Evolutionary conservation across 2,329 filamentous ascomycete species (phyloP).

Genomic region (Aspergillus piperis): DNA sequence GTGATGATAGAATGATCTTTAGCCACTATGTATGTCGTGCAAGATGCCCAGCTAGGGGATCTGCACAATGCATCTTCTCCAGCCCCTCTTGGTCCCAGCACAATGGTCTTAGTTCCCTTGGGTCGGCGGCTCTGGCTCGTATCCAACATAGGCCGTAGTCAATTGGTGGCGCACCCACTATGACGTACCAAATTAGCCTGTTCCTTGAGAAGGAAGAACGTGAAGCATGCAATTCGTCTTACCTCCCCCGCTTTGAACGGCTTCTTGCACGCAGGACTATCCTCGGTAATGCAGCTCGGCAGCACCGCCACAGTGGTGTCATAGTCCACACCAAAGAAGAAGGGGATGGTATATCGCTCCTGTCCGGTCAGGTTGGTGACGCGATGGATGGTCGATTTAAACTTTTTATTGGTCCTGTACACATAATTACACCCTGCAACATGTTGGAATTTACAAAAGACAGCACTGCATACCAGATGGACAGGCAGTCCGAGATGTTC

Average conservation of each 20-base stretch:
- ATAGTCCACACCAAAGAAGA: conserved; percentile 47
- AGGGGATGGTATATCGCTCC: conserved; percentile 44
- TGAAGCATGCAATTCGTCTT: conserved; percentile 4
- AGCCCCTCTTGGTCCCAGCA: neutral
- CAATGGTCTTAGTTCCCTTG: neutral
- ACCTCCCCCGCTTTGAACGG: conserved; percentile 27
- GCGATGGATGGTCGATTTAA: conserved; percentile 43
- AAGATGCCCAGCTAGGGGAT: too few relatives aligned
- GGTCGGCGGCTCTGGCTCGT: neutral
- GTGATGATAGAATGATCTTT: too few relatives aligned
- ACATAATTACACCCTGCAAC: neutral
- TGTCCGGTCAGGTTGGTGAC: conserved; percentile 42
- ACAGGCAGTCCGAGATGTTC: conserved; percentile 37
- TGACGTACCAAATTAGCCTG: neutral
- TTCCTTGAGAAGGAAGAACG: neutral
- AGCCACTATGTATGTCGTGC: too few relatives aligned
- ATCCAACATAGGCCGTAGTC: neutral
- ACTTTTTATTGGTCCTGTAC: conserved; percentile 40
- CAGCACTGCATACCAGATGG: conserved; percentile 21
- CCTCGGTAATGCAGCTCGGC: conserved; percentile 18
- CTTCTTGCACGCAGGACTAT: conserved; percentile 14
- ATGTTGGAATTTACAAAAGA: neutral
- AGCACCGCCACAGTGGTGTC: conserved; percentile 34
- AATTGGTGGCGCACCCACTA: conserved; percentile 6
- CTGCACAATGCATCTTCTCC: too few relatives aligned